These are phyloP conservation scores for Vitellaria paradoxa DNA, from an alignment of 179 eudicot species.

Conservation along the genomic window DNA sequence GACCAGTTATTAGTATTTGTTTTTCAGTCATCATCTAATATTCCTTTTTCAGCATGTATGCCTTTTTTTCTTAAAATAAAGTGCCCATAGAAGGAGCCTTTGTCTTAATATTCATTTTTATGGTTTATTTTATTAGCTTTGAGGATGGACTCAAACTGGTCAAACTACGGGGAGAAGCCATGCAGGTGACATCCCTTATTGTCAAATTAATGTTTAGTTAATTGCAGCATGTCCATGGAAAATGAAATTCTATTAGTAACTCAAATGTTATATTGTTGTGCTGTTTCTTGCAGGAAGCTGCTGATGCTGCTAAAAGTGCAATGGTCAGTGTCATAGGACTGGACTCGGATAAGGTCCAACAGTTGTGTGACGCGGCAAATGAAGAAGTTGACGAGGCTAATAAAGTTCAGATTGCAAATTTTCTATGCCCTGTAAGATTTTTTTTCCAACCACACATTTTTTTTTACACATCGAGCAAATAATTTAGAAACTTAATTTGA, in stretches of 20 bases:
- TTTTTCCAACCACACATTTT: not conserved
- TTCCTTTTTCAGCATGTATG: not conserved
- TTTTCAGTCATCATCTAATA: not conserved
- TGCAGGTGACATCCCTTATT: slow-evolving; percentile 51
- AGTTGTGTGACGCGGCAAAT: slow-evolving; percentile 84
- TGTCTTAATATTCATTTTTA: slow-evolving; percentile 1
- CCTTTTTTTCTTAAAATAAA: no score
- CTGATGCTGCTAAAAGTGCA: slow-evolving; percentile 89
- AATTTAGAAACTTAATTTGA: not conserved
- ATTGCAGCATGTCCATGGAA: not conserved
- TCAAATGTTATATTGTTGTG: not conserved
- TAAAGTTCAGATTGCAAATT: slow-evolving; percentile 83
- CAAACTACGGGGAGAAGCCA: slow-evolving; percentile 84
- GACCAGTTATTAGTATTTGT: not conserved
- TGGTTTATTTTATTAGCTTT: slow-evolving; percentile 46
- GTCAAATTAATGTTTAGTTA: not conserved
- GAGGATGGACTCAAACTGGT: slow-evolving; percentile 94
- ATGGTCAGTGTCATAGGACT: slow-evolving; percentile 90
- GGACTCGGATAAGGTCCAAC: slow-evolving; percentile 76
- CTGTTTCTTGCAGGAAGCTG: slow-evolving; percentile 51
- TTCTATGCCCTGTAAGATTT: slow-evolving; percentile 66
- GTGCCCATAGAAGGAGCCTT: no score
- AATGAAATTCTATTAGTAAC: not conserved
- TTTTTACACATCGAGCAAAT: not conserved
- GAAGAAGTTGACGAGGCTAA: slow-evolving; percentile 78